Base-by-base conservation (phyloP, 352 stramenopile genomes). In the Globisporangium spinosum region DNA sequence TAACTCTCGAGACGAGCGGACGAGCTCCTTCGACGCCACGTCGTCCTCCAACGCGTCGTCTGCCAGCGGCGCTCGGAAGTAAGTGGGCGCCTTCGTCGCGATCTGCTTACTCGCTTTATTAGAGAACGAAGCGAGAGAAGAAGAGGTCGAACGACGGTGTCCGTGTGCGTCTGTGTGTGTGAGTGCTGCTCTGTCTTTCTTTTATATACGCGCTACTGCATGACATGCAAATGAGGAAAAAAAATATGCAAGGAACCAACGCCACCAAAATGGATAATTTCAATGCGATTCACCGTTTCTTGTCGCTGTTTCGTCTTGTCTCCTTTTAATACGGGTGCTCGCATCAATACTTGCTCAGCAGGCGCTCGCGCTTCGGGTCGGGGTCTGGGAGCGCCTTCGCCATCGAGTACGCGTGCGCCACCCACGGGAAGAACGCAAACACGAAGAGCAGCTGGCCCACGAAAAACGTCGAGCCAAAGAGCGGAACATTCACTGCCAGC, bases 401-500 rank as follows among this genome's bases (percentile, higher is more conserved):
- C 78, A 89, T 85, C 73, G 75, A 81, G 68, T 91, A 92, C 25
- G 86, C 76, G 62, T 94, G 82, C 58, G 83, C 75, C 8, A 90
- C 62, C 85, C 85, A 95, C n/a, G 88, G 85, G 61, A 91, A 74
- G 65, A 91, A 95, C 15, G 77, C 74, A 60, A 86, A 76, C 9
- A 86, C 84, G 69, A 92, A 94, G 4, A 88, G 60, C 29, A 91
- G 69, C 60, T 95, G 88, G 1, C 82, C 85, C 13, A 90, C 58
- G 58, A 94, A 93, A 64, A 94, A 92, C 25, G 83, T 81, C 0
- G 73, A 71, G 38, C 88, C 88, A 54, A 93, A 93, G 72, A 93
- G 81, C 23, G 88, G 87, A 27, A 94, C 77, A 61, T 77, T 81
- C 6, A 82, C 84, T 2, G 83, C 83, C 22, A 94, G 78, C 38